Percentiles rank a stretch among this genome's conserved stretches.
These are phyloP conservation scores for Sabuloglossum arenarium DNA, from an alignment of 495 filamentous ascomycete species.

Conservation along the genomic window DNA sequence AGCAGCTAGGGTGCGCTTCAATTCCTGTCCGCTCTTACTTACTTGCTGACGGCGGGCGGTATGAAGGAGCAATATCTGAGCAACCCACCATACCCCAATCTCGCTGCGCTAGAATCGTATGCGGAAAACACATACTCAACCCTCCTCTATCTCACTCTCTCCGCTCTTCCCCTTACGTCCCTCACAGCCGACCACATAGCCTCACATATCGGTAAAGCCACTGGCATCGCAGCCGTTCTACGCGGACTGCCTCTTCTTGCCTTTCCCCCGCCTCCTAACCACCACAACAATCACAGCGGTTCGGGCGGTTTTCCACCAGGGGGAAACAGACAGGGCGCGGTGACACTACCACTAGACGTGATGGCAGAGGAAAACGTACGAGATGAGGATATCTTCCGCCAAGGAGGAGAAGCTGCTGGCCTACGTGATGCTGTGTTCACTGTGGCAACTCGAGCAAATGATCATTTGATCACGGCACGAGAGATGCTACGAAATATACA, in stretches of 20 bases:
- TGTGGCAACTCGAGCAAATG: conserved; percentile 80
- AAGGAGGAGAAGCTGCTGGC: conserved; percentile 55
- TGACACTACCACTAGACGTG: conserved; percentile 68
- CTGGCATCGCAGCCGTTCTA: conserved; percentile 65
- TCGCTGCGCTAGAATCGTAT: conserved; percentile 63
- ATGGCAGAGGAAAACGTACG: conserved; percentile 61
- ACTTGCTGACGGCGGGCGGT: not conserved
- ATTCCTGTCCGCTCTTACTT: not conserved
- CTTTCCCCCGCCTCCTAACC: conserved; percentile 43
- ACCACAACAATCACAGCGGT: conserved; percentile 24
- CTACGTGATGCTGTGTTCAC: conserved; percentile 76
- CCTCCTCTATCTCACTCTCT: conserved; percentile 75
- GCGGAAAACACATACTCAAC: conserved; percentile 88
- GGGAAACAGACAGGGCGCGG: conserved; percentile 34
- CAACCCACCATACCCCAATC: conserved; percentile 54
- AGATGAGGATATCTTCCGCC: conserved; percentile 74
- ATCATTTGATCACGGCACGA: conserved; percentile 83
- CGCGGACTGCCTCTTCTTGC: conserved; percentile 70
- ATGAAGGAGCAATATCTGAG: conserved; percentile 50
- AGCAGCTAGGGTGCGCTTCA: conserved; percentile 26
- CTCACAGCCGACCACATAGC: conserved; percentile 83
- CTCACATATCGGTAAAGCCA: conserved; percentile 84
- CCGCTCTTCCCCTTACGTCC: conserved; percentile 50
- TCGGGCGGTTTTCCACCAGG: conserved; percentile 16
- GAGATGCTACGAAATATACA: conserved; percentile 72